Evolutionary conservation across 371 early-diverging fungal species (phyloP).

Genomic region (Rhizopus stolonifer): DNA sequence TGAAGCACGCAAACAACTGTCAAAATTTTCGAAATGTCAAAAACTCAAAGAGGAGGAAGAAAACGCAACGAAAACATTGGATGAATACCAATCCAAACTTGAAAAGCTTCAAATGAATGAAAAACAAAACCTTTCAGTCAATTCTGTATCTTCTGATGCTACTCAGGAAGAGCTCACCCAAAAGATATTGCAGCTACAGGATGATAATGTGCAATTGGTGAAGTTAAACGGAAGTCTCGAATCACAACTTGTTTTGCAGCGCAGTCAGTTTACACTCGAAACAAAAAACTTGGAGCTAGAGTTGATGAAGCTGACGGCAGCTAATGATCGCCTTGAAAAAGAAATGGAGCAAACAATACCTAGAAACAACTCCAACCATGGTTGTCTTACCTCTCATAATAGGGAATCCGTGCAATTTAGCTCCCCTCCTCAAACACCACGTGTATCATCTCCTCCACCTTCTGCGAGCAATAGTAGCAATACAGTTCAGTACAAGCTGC

Average conservation of each 20-base stretch:
- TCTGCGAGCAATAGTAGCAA: slow-evolving; percentile 8
- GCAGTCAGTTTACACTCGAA: slow-evolving; percentile 36
- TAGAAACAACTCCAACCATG: slow-evolving; percentile 14
- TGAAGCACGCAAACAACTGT: slow-evolving; percentile 4
- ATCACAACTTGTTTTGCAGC: slow-evolving; percentile 39
- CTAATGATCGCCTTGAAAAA: slow-evolving; percentile 50
- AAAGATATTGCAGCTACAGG: slow-evolving; percentile 27
- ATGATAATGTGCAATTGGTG: slow-evolving; percentile 39
- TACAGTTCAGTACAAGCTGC: slow-evolving; percentile 24
- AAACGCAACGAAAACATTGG: background rate
- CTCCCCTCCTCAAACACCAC: slow-evolving; percentile 46
- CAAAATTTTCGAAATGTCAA: background rate
- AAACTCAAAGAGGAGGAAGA: background rate
- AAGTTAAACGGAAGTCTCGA: slow-evolving; percentile 40
- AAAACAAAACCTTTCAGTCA: background rate
- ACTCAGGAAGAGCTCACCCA: slow-evolving; percentile 26
- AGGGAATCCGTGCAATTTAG: slow-evolving; percentile 27
- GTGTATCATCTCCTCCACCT: slow-evolving; percentile 27
- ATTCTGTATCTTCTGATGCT: background rate
- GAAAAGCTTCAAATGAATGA: background rate
- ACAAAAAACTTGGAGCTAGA: slow-evolving; percentile 45
- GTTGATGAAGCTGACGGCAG: slow-evolving; percentile 43
- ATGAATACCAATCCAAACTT: background rate
- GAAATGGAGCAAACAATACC: slow-evolving; percentile 50
- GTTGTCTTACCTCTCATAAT: slow-evolving; percentile 4